Evolutionary conservation across 192 early-diverging fungal species (phyloP), one percentile per base, ranked within the genome.

Genomic region (Backusella parvicylindrica): DNA sequence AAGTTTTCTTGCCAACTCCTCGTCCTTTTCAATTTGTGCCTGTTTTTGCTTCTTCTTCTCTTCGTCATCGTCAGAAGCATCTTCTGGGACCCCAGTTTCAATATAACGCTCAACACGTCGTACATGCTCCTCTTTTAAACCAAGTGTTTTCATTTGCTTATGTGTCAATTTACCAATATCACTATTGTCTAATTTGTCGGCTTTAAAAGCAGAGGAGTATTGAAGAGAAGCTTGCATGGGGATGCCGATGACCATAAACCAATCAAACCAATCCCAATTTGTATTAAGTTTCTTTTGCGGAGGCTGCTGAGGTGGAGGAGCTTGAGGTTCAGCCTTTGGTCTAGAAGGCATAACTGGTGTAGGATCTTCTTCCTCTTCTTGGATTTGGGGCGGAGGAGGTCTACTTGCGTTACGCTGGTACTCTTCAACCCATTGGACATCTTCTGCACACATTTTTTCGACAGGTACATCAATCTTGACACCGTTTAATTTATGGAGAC

Each of bases 261-360:
- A 97, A 49, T 98, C 95, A 71, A 92, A 92, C 98, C 98, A 99
- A 72, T 99, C 93, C 80, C 94, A 98, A 38, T 92, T 92, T 49
- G 91, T 86, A 77, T 92, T 87, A 64, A 85, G 65, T 9, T 77
- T 83, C 49, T 89, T 72, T 67, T 82, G 73, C 11, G 73, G 40
- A 43, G 60, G 72, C 49, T 26, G 69, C 33, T 31, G 43, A 18
- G 23, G 38, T 41, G 21, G 68, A 11, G 21, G 71, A 49, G 11
- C 28, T 5, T 41, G 68, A 16, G 9, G 71, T 23, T 64, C 26
- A 33, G 37, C 35, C 13, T 28, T 18, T 18, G 73, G 47, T 33
- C 65, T 65, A 15, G 73, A 2, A 15, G 68, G 41, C 68, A 68
- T 68, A 5, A 12, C n/a, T 38, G 56, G 60, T 26, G 30, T 23